Conservation (phyloP, 352 stramenopile genomes). For the Blastocystis sp. region DNA sequence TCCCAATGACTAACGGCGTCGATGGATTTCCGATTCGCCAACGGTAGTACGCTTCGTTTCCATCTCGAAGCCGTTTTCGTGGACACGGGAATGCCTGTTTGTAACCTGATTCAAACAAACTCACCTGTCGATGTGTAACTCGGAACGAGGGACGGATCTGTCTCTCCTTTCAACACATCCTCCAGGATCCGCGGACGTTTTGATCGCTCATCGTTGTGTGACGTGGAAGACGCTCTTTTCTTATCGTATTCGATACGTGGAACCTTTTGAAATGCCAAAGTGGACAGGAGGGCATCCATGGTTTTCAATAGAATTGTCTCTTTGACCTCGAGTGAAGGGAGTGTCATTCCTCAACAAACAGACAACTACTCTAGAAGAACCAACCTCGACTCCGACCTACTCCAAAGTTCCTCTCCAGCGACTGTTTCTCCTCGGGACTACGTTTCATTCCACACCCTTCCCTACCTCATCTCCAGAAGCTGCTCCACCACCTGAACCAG, state of each 20-base stretch:
- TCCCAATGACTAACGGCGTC: not conserved
- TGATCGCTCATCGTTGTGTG: not conserved
- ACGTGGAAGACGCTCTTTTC: not conserved
- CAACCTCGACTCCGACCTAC: not conserved
- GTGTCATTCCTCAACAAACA: slow-evolving; percentile 5
- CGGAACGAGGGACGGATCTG: slow-evolving; percentile 14
- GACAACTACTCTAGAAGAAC: slow-evolving; percentile 40
- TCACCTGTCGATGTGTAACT: slow-evolving; percentile 22
- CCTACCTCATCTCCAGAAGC: slow-evolving; percentile 37
- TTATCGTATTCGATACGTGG: not conserved
- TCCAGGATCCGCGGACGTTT: slow-evolving; percentile 3
- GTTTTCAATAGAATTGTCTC: not conserved
- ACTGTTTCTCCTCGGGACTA: slow-evolving; percentile 19
- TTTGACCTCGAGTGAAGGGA: not conserved
- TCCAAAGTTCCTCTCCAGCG: slow-evolving; percentile 36
- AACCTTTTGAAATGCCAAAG: slow-evolving; percentile 35
- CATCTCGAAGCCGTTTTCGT: not conserved
- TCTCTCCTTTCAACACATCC: slow-evolving; percentile 12
- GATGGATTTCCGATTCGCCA: not conserved
- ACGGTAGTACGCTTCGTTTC: not conserved
- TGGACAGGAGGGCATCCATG: slow-evolving; percentile 12
- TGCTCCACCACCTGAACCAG: slow-evolving; percentile 24
- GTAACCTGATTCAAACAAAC: not conserved
- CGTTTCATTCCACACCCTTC: not conserved
- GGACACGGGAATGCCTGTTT: slow-evolving; percentile 1